Percentiles rank a stretch among this genome's conserved stretches.
Conservation (phyloP, 2,329 filamentous ascomycete genomes). For the Zasmidium citrigriseum region DNA sequence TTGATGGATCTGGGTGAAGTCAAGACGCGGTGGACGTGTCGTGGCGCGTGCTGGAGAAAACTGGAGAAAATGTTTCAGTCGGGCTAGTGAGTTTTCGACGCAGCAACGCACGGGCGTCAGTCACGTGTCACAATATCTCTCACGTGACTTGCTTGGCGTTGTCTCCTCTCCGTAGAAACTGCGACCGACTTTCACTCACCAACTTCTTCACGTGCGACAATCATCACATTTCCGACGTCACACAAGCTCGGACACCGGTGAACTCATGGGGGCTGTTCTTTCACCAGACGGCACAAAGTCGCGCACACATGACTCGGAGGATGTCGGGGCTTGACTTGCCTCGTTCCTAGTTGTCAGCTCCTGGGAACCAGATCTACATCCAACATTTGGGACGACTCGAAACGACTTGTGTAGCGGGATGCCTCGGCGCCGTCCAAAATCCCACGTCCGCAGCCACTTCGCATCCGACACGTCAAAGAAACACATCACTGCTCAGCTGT, state of each 20-base stretch:
- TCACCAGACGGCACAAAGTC: not conserved
- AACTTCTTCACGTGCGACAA: not conserved
- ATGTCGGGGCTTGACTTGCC: not conserved
- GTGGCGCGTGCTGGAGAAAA: not conserved
- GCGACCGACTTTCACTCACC: not conserved
- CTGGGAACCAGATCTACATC: not conserved
- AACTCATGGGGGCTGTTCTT: no score
- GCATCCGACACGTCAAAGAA: not conserved
- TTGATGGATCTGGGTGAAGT: not conserved
- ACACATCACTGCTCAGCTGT: not conserved
- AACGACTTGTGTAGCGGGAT: not conserved
- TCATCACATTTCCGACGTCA: not conserved
- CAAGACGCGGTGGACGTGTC: not conserved
- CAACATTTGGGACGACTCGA: not conserved
- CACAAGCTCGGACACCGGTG: no score
- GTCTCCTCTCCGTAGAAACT: not conserved
- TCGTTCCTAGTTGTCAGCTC: not conserved
- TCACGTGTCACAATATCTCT: no score
- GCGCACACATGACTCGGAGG: not conserved
- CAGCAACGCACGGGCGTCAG: no score
- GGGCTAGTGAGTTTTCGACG: no score
- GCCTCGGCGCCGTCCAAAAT: not conserved
- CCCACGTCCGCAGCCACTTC: not conserved
- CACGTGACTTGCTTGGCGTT: no score
- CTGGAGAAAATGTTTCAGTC: no score